Percentiles rank a stretch among this genome's conserved stretches.
phyloP scores from a whole-genome alignment of 371 early-diverging fungal species.

The Conidiobolus coronatus region DNA sequence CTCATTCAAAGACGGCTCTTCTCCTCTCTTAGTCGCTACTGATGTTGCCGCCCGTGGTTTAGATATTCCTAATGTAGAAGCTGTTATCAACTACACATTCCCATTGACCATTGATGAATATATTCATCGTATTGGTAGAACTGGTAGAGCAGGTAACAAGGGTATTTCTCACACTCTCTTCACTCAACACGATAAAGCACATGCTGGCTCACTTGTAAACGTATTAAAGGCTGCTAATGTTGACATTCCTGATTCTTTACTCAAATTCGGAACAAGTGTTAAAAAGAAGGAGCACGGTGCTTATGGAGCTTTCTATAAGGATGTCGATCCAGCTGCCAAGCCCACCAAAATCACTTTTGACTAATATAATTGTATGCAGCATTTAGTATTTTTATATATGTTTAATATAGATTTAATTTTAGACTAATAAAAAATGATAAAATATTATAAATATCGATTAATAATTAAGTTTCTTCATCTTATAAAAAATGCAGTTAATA shows the following conservation, averaged over 20 bases:
- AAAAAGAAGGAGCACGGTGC: slow-evolving; percentile 89
- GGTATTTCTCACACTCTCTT: slow-evolving; percentile 90
- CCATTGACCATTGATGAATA: slow-evolving; percentile 91
- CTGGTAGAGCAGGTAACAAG: slow-evolving; percentile 82
- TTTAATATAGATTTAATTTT: too few relatives aligned
- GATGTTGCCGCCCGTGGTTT: slow-evolving; percentile 92
- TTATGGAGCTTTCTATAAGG: slow-evolving; percentile 91
- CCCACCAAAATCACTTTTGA: slow-evolving; percentile 77
- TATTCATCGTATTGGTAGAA: slow-evolving; percentile 89
- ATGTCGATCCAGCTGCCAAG: slow-evolving; percentile 59
- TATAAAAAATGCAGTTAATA: too few relatives aligned
- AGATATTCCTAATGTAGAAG: slow-evolving; percentile 92
- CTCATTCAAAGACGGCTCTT: slow-evolving; percentile 41
- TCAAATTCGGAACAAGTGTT: slow-evolving; percentile 85
- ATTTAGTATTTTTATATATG: too few relatives aligned
- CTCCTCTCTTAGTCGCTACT: slow-evolving; percentile 70
- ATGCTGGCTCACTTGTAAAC: slow-evolving; percentile 71
- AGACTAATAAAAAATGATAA: too few relatives aligned
- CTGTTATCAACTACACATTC: slow-evolving; percentile 95
- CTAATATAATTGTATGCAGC: neutral
- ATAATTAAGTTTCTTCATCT: too few relatives aligned
- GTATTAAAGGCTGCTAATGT: slow-evolving; percentile 75
- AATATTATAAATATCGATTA: too few relatives aligned
- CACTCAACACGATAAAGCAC: slow-evolving; percentile 78
- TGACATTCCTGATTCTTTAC: slow-evolving; percentile 60